Percentiles rank a stretch among this genome's conserved stretches.
phyloP scores from a whole-genome alignment of 2,329 filamentous ascomycete genomes.

The Parastagonospora nodorum region DNA sequence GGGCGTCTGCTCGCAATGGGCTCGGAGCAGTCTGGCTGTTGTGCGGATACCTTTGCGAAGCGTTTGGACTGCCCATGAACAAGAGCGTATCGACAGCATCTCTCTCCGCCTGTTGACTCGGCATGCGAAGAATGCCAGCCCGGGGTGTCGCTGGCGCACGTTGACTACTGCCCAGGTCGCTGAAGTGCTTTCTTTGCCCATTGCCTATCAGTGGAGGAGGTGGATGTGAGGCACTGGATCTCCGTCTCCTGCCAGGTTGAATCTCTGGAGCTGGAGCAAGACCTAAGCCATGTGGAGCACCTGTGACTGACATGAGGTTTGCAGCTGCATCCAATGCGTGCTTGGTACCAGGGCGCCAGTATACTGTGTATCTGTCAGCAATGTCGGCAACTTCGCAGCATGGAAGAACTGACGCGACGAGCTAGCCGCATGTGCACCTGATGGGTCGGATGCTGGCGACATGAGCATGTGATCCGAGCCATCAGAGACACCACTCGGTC shows the following conservation, averaged over 20 bases:
- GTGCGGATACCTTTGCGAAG: constrained; percentile 54
- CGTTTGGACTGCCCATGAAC: constrained; percentile 80
- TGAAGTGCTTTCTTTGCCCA: constrained; percentile 39
- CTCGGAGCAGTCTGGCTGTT: constrained; percentile 33
- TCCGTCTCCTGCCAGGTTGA: constrained; percentile 39
- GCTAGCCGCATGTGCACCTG: constrained; percentile 26
- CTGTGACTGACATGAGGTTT: constrained; percentile 36
- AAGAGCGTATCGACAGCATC: constrained; percentile 80
- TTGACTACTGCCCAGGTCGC: constrained; percentile 32
- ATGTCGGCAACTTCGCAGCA: background rate
- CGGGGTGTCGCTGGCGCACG: constrained; percentile 39
- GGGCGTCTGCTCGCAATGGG: constrained; percentile 35
- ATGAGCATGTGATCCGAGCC: constrained; percentile 41
- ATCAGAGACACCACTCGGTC: constrained; percentile 45
- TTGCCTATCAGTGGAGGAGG: constrained; percentile 39
- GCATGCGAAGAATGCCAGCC: constrained; percentile 66
- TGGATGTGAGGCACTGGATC: constrained; percentile 39
- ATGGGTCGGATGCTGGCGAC: constrained; percentile 38
- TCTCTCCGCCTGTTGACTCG: constrained; percentile 73
- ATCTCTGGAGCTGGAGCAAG: constrained; percentile 44
- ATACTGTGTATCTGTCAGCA: constrained; percentile 21
- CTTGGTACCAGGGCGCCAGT: constrained; percentile 34
- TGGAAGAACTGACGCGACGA: constrained; percentile 26
- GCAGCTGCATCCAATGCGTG: constrained; percentile 33
- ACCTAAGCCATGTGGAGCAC: constrained; percentile 23